Conservation (phyloP, 139 green algal species). For the Coelastrella sp. region DNA sequence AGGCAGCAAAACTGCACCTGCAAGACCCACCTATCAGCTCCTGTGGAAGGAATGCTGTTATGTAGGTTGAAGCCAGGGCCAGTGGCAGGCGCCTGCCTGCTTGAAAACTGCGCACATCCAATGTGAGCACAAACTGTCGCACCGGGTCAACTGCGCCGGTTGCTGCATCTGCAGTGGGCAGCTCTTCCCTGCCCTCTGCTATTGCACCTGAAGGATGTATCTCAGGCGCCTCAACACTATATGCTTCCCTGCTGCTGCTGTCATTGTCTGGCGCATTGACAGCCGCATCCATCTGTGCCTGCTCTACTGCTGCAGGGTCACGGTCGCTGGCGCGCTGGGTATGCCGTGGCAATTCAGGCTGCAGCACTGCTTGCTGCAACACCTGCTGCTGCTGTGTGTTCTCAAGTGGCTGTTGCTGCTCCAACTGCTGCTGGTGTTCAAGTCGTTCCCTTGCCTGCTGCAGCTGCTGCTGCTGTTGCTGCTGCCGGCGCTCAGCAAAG, state of each 20-base stretch:
- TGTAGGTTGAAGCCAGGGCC: conserved; percentile 54
- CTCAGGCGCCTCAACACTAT: too few species aligned
- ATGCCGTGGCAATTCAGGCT: neutral
- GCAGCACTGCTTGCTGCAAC: neutral
- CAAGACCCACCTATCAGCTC: conserved; percentile 57
- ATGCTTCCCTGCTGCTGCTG: neutral
- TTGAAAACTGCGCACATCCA: conserved; percentile 67
- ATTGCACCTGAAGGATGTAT: too few species aligned
- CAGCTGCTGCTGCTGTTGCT: conserved; percentile 28
- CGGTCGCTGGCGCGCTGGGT: too few species aligned
- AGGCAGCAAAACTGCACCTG: neutral
- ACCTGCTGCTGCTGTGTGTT: conserved; percentile 1
- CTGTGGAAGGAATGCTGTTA: conserved; percentile 55
- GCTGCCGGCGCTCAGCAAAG: neutral
- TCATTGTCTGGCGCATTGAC: conserved; percentile 20
- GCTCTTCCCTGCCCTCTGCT: too few species aligned
- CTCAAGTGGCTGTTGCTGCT: neutral
- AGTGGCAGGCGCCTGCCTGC: conserved; percentile 59
- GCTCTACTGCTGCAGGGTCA: neutral
- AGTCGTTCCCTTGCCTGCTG: neutral
- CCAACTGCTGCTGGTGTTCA: neutral
- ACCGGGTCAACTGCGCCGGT: conserved; percentile 46
- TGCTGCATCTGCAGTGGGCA: neutral
- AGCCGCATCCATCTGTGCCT: neutral
- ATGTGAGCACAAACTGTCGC: conserved; percentile 55